Conservation (phyloP, 352 stramenopile genomes). For the Pelagophyceae sp. region DNA sequence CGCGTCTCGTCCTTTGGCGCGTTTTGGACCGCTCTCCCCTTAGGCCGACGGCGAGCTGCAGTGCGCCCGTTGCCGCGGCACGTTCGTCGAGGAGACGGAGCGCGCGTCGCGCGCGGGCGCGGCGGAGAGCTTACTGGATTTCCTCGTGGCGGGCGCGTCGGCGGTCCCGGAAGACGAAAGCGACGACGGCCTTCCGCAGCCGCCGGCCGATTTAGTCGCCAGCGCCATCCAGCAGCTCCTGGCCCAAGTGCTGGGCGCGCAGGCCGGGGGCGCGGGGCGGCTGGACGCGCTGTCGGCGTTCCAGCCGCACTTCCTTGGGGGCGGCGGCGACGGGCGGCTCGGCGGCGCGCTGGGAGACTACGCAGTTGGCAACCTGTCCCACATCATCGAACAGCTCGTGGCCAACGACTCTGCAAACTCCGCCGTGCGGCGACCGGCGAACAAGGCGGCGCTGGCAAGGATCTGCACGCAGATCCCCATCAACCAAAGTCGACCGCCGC, state of each 20-base stretch:
- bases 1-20: no score
- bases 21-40: no score
- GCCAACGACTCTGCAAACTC: background rate
- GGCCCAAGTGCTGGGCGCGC: background rate
- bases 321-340: background rate
- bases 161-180: background rate
- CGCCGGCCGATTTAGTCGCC: background rate
- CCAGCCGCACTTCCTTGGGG: background rate
- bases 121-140: no score
- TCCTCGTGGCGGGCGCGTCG: background rate
- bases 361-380: background rate
- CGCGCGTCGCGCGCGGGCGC: no score
- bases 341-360: background rate
- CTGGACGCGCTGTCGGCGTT: background rate
- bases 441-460: background rate
- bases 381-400: slow-evolving; percentile 17
- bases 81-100: background rate
- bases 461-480: background rate
- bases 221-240: slow-evolving; percentile 11
- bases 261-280: background rate
- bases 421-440: background rate
- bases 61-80: background rate
- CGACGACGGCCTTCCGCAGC: background rate
- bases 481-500: no score
- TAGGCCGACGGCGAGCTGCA: background rate